These are phyloP conservation scores for Suillus clintonianus DNA, from an alignment of 768 basidiomycete genomes.

Conservation along the genomic window DNA sequence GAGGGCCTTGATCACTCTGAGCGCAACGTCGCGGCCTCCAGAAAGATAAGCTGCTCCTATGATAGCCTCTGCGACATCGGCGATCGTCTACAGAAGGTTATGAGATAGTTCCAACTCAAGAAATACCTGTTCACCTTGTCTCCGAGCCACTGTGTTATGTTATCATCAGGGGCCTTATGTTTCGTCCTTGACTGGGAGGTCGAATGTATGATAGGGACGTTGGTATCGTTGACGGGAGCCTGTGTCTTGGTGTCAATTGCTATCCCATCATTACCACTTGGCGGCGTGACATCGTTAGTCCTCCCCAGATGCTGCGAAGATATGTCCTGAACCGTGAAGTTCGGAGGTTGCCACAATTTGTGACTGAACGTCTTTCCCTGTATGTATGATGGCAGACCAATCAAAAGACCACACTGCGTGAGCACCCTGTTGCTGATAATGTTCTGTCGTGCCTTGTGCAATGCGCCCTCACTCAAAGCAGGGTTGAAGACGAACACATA, in stretches of 20 bases:
- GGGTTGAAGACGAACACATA: constrained; percentile 76
- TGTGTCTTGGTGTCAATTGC: neutral
- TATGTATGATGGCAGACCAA: constrained; percentile 71
- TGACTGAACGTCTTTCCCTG: constrained; percentile 69
- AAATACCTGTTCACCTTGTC: constrained; percentile 60
- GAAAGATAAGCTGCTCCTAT: constrained; percentile 81
- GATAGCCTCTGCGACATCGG: constrained; percentile 84
- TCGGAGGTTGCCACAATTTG: constrained; percentile 66
- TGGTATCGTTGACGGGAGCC: neutral
- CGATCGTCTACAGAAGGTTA: constrained; percentile 55
- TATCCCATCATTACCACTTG: neutral
- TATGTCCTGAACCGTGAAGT: constrained; percentile 30
- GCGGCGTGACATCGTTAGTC: neutral
- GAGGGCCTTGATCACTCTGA: constrained; percentile 64
- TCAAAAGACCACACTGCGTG: constrained; percentile 51
- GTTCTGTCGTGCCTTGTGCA: constrained; percentile 66
- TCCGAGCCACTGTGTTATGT: constrained; percentile 58
- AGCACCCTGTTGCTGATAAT: constrained; percentile 78
- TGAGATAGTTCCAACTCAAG: constrained; percentile 13
- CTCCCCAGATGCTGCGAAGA: neutral
- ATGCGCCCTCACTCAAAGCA: constrained; percentile 58
- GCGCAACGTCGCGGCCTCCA: constrained; percentile 67
- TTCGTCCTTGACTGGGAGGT: constrained; percentile 21
- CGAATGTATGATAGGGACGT: too few relatives aligned
- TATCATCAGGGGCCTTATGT: constrained; percentile 44